Evolutionary conservation across 2,329 filamentous ascomycete genomes (phyloP).

Genomic region (Fonsecaea pedrosoi): DNA sequence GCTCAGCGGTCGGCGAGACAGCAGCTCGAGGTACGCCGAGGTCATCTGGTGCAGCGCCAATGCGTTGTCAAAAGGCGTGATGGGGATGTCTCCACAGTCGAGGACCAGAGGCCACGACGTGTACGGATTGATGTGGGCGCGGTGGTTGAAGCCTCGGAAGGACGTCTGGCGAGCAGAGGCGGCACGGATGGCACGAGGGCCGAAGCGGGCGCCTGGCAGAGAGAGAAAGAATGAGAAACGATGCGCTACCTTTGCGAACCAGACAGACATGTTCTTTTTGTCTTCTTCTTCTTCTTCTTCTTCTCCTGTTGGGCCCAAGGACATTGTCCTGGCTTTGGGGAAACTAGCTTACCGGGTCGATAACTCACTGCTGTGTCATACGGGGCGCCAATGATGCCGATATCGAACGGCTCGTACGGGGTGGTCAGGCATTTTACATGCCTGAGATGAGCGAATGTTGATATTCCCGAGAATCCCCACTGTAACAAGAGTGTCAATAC

Average conservation of each 20-base stretch:
- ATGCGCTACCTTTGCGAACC: not conserved
- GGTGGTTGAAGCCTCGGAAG: slow-evolving; percentile 81
- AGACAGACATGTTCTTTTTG: not conserved
- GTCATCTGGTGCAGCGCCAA: slow-evolving; percentile 85
- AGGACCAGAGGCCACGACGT: slow-evolving; percentile 76
- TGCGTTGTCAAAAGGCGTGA: slow-evolving; percentile 84
- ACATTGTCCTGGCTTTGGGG: not conserved
- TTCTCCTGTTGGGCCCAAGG: not conserved
- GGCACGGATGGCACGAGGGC: slow-evolving; percentile 83
- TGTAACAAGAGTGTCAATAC: slow-evolving; percentile 38
- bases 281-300: no score
- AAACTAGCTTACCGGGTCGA: slow-evolving; percentile 61
- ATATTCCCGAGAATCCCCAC: slow-evolving; percentile 76
- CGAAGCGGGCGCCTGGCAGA: slow-evolving; percentile 71
- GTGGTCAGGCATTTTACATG: slow-evolving; percentile 73
- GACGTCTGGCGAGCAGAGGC: slow-evolving; percentile 81
- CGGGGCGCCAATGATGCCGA: slow-evolving; percentile 73
- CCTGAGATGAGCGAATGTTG: slow-evolving; percentile 74
- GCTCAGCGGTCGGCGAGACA: slow-evolving; percentile 51
- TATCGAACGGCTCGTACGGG: slow-evolving; percentile 69
- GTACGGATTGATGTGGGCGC: slow-evolving; percentile 84
- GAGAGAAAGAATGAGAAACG: slow-evolving; percentile 7
- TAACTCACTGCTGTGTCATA: slow-evolving; percentile 78
- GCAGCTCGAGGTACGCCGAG: slow-evolving; percentile 75
- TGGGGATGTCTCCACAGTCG: slow-evolving; percentile 89